Evolutionary conservation across 2,329 filamentous ascomycete genomes (phyloP), one percentile per base, ranked within the genome.

Genomic region (Colletotrichum siamense): DNA sequence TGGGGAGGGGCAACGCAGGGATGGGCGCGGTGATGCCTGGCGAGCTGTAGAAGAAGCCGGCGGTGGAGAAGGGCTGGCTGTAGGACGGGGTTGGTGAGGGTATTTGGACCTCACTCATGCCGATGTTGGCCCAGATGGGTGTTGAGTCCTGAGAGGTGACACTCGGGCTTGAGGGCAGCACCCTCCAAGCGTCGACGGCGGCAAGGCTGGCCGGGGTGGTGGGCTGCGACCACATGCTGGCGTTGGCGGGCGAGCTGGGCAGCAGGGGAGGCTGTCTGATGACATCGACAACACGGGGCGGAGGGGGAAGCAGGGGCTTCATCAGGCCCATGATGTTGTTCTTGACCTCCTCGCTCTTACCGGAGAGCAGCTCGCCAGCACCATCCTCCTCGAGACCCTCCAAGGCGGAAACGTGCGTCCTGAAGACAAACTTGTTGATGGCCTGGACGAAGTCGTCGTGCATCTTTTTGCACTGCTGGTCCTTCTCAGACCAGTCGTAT

Each of bases 371-470:
- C 88, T 99, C 97, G 78, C 97, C 97, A 64, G 95, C 95, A 77
- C 97, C 97, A 82, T 98, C 96, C 87, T 99, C 97, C 88, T 99
- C 97, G 79, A 99, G 90, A 73, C 97, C 97, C 87, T 99, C 97
- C 70, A 99, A 91, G 62, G 96, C 97, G 77, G 94, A 93, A 79
- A 95, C 96, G 82, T 95, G 93, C 18, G 96, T 96, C 82, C 96
- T 94, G 88, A 95, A 99, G 82, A 99, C 96, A 83, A 98, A 99
- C 87, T 94, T 96, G 92, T 99, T 99, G 88, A 96, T 94, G 79
- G 96, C 95, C 88, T 99, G 96, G 79, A 99, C 91, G 83, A 98
- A 99, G 82, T 98, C 96, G 77, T 98, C 95, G 84, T 99, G 97
- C 81, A 99, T 90, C 89, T 98, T 98, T 92, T 98, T 98, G 88